Percentiles rank a stretch among this genome's conserved stretches.
phyloP scores from a whole-genome alignment of 2,329 filamentous ascomycete genomes.

The Sordariomycetes sp. region DNA sequence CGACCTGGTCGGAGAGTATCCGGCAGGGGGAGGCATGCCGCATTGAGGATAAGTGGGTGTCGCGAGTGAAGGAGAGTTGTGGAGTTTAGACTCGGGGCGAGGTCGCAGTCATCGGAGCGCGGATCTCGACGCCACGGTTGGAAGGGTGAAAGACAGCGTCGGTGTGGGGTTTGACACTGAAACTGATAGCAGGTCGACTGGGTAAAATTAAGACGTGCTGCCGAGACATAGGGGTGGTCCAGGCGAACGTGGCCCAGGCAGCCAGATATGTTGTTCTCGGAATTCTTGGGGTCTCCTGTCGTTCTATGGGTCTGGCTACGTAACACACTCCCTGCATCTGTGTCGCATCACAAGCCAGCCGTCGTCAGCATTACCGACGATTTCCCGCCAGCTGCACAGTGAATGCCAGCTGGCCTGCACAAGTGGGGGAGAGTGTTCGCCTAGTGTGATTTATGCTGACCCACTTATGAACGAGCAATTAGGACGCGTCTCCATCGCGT shows the following conservation, averaged over 20 bases:
- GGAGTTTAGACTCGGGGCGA: neutral
- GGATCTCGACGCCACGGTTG: neutral
- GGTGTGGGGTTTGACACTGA: neutral
- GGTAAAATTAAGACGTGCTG: neutral
- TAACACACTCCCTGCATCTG: conserved; percentile 1
- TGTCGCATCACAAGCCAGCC: neutral
- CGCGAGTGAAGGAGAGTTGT: neutral
- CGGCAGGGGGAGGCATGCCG: conserved; percentile 48
- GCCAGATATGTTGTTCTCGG: neutral
- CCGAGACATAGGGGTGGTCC: neutral
- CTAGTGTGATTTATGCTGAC: neutral
- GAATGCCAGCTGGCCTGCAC: neutral
- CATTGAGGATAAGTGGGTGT: conserved; percentile 7
- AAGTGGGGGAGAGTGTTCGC: neutral
- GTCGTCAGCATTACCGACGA: neutral
- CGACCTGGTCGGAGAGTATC: conserved; percentile 43
- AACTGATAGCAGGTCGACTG: neutral
- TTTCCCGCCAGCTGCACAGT: neutral
- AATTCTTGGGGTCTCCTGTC: neutral
- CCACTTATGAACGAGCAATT: neutral
- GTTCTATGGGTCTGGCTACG: neutral
- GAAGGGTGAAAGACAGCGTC: neutral
- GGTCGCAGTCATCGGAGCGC: neutral
- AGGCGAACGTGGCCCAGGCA: neutral
- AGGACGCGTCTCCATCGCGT: neutral